Base-by-base conservation (phyloP, 805 yeast genomes). In the Brettanomyces nanus region DNA sequence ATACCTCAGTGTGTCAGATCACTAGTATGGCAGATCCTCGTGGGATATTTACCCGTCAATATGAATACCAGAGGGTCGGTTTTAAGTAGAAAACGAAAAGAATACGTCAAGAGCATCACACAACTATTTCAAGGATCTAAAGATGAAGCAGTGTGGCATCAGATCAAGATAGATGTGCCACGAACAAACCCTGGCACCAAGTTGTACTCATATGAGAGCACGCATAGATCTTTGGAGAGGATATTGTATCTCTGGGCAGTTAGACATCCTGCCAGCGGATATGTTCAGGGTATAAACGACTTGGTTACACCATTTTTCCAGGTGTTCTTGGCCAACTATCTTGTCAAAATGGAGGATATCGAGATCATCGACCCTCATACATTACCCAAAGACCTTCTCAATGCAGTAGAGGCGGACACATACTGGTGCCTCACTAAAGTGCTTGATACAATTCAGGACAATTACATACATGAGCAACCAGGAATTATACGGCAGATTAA, bases 201-300 rank as follows among this genome's bases (percentile, higher is more conserved):
- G 43, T 67, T 90, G 27, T 90, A 90, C 52, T 68, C 80, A 13
- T 74, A 56, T 48, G 72, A 72, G 17, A 64, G 78, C 3, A 85
- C 92, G 0, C 97, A 90, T 48, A 64, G 77, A 39, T 76, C 94
- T 13, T 64, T 90, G 42, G 87, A 89, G 49, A 76, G 82, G 47
- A 77, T 92, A 7, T 63, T 90, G 38, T 90, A 87, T 53, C 65
- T 90, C 25, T 90, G 98, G 98, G 94, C 97, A 0, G 78, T 90
- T 19, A 71, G 97, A 47, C 97, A 92, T 56, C 97, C 98, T 1
- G 96, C 97, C 5, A 80, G 92, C 53, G 98, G 98, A 13, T 90
- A 90, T 58, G 98, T 90, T 17, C 98, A 90, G 63, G 98, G 98
- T 20, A 90, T 90, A 36, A 90, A 90, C 58, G 98, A 90, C 61